Evolutionary conservation across 768 basidiomycete species (phyloP).

Genomic region (Termitomyces sp.): DNA sequence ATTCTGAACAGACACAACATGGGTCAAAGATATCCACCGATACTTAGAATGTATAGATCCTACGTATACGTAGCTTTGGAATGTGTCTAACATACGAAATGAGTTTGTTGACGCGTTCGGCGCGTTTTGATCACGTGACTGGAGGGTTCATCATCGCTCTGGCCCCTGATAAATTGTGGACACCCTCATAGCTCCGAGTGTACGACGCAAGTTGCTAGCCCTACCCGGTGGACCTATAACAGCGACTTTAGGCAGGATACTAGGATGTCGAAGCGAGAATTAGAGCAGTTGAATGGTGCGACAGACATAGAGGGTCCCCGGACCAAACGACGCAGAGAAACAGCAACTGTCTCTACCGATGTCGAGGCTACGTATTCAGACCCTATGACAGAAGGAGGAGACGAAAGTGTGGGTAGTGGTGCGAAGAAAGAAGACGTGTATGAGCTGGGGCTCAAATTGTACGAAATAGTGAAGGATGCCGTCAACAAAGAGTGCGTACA

Average conservation of each 20-base stretch:
- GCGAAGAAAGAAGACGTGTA: slow-evolving; percentile 44
- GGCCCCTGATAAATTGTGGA: slow-evolving; percentile 14
- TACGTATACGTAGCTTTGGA: not conserved
- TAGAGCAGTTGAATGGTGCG: slow-evolving; percentile 32
- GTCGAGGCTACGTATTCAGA: slow-evolving; percentile 38
- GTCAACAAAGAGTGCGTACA: slow-evolving; percentile 85
- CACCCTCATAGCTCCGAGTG: slow-evolving; percentile 11
- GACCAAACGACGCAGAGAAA: slow-evolving; percentile 44
- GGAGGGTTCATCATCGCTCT: slow-evolving; percentile 15
- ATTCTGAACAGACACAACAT: not conserved
- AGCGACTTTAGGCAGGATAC: slow-evolving; percentile 1
- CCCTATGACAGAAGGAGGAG: slow-evolving; percentile 25
- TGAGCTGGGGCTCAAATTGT: slow-evolving; percentile 69
- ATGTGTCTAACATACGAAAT: not conserved
- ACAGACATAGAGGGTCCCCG: slow-evolving; percentile 38
- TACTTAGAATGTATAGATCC: not conserved
- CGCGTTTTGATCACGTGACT: slow-evolving; percentile 22
- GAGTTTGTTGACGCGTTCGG: slow-evolving; percentile 13
- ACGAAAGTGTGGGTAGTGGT: slow-evolving; percentile 20
- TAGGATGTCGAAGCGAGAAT: slow-evolving; percentile 42
- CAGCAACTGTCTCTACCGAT: slow-evolving; percentile 37
- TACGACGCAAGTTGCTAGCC: slow-evolving; percentile 8
- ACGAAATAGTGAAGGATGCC: slow-evolving; percentile 79
- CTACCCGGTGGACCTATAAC: slow-evolving; percentile 7
- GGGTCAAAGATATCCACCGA: not conserved